These are phyloP conservation scores for Catharanthus roseus DNA, from an alignment of 257 asterid species.

Conservation along the genomic window DNA sequence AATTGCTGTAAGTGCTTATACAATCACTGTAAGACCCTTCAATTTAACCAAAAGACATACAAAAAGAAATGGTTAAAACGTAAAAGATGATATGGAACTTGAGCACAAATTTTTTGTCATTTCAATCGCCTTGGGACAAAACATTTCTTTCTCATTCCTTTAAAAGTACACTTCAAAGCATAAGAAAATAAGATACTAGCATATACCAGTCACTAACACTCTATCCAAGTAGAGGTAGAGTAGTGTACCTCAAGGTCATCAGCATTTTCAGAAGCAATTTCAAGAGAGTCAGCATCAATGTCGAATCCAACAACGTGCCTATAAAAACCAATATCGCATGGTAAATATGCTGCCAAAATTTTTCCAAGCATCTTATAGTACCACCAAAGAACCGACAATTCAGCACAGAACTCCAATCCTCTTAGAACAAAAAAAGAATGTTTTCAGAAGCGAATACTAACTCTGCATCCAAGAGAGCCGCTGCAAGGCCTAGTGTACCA, in stretches of 20 bases:
- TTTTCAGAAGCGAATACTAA: slow-evolving; percentile 20
- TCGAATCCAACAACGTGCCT: slow-evolving; percentile 79
- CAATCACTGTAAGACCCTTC: background rate
- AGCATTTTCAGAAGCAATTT: slow-evolving; percentile 78
- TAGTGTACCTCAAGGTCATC: slow-evolving; percentile 69
- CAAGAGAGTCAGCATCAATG: slow-evolving; percentile 75
- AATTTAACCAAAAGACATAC: background rate
- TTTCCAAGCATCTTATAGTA: background rate
- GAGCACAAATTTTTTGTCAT: background rate
- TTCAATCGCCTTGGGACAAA: background rate
- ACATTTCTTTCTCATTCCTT: background rate
- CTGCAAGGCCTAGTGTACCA: slow-evolving; percentile 91
- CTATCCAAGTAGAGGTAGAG: slow-evolving; percentile 10
- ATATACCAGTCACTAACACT: background rate
- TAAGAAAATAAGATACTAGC: background rate
- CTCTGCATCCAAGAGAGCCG: slow-evolving; percentile 90
- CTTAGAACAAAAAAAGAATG: background rate
- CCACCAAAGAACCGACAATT: background rate
- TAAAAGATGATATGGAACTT: background rate
- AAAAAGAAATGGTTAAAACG: background rate
- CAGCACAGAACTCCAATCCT: background rate
- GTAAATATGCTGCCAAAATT: background rate
- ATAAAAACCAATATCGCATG: slow-evolving; percentile 14
- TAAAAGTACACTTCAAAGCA: background rate
- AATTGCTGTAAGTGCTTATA: background rate